Percentiles rank a stretch among this genome's conserved stretches.
phyloP scores from a whole-genome alignment of 2,329 filamentous ascomycete species.

The Chalara sp. region DNA sequence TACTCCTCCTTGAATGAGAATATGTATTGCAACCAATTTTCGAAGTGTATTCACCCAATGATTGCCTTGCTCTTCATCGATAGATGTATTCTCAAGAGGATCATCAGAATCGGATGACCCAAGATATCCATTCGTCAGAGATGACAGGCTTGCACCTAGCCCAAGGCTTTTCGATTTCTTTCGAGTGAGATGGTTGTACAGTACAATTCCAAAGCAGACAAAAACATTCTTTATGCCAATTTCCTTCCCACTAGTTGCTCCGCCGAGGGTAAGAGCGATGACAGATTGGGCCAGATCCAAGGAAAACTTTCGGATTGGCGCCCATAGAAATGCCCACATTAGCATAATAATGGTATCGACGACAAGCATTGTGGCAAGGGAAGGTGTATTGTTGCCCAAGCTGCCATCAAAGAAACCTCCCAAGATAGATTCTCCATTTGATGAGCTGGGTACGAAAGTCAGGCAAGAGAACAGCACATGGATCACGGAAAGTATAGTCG shows the following conservation, averaged over 20 bases:
- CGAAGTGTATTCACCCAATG: conserved; percentile 48
- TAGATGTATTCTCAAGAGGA: conserved; percentile 33
- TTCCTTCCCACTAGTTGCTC: conserved; percentile 63
- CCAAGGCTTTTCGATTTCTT: conserved; percentile 20
- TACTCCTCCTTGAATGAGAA: conserved; percentile 66
- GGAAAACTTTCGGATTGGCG: conserved; percentile 78
- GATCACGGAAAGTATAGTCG: conserved; percentile 79
- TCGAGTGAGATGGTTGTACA: conserved; percentile 23
- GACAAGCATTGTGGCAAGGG: conserved; percentile 74
- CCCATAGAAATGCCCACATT: conserved; percentile 83
- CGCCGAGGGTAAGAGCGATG: conserved; percentile 84
- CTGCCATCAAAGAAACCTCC: conserved; percentile 89
- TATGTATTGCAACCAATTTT: conserved; percentile 66
- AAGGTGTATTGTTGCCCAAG: conserved; percentile 64
- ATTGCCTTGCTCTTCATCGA: conserved; percentile 50
- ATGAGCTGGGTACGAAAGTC: conserved; percentile 71
- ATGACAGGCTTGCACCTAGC: conserved; percentile 22
- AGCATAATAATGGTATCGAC: conserved; percentile 79
- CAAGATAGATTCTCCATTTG: conserved; percentile 64
- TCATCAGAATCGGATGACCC: conserved; percentile 33
- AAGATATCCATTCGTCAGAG: conserved; percentile 15
- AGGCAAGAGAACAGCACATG: conserved; percentile 89
- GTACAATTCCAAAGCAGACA: conserved; percentile 63
- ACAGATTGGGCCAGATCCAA: conserved; percentile 89
- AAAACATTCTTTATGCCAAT: conserved; percentile 66